These are phyloP conservation scores for Cordyceps fumosorosea DNA, from an alignment of 2,329 filamentous ascomycete species.

Conservation along the genomic window DNA sequence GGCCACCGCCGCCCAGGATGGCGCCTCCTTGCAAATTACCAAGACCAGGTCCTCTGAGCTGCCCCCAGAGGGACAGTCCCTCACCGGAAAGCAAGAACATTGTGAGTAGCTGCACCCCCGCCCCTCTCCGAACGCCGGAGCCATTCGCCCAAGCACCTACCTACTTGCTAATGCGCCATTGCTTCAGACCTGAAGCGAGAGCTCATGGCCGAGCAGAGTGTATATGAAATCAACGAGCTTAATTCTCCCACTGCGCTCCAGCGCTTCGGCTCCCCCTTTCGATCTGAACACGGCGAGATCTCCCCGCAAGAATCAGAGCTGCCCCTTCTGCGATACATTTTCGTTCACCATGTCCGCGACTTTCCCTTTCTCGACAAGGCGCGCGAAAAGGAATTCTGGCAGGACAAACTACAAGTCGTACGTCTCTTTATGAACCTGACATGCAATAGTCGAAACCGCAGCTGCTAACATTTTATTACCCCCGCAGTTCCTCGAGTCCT, in stretches of 20 bases:
- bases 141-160: not conserved
- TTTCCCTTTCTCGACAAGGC: slow-evolving; percentile 97
- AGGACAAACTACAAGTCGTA: slow-evolving; percentile 92
- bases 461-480: not conserved
- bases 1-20: slow-evolving; percentile 17
- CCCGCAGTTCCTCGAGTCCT: slow-evolving; percentile 83
- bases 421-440: slow-evolving; percentile 29
- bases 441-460: not conserved
- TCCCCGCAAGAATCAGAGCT: slow-evolving; percentile 89
- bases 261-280: slow-evolving; percentile 92
- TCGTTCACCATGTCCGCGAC: slow-evolving; percentile 94
- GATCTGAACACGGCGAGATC: slow-evolving; percentile 85
- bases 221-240: slow-evolving; percentile 84
- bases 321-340: slow-evolving; percentile 90
- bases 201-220: slow-evolving; percentile 82
- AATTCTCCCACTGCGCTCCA: slow-evolving; percentile 91
- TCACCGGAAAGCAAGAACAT: slow-evolving; percentile 97
- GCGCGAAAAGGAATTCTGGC: slow-evolving; percentile 98
- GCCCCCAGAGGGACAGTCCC: slow-evolving; percentile 38
- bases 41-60: slow-evolving; percentile 15
- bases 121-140: not conserved
- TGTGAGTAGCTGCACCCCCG: slow-evolving; percentile 51
- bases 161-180: slow-evolving; percentile 9
- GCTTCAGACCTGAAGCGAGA: slow-evolving; percentile 84
- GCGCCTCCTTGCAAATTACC: slow-evolving; percentile 14